A percentile compares a stretch with the other conserved stretches of the same genome.
Evolutionary conservation across 768 basidiomycete genomes (phyloP).

Genomic region (Kwoniella newhampshirensis): DNA sequence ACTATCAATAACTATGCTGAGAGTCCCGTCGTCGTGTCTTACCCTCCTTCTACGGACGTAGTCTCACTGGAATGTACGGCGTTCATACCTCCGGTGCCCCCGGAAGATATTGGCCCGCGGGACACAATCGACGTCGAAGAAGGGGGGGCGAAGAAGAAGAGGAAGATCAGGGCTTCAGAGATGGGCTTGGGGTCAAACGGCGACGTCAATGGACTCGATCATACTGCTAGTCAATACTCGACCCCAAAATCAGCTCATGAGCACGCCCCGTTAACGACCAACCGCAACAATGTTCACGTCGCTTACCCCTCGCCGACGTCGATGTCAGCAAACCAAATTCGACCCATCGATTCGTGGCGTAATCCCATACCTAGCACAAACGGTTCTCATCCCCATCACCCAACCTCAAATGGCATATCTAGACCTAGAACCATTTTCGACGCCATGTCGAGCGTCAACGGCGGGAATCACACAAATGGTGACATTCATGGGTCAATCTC

Average conservation of each 20-base stretch:
- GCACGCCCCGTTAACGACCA: neutral
- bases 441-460: too few species aligned
- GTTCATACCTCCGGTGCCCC: slow-evolving; percentile 30
- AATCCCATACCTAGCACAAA: too few species aligned
- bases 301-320: neutral
- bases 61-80: slow-evolving; percentile 27
- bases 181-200: neutral
- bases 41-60: slow-evolving; percentile 10
- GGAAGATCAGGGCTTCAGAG: slow-evolving; percentile 13
- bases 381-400: too few species aligned
- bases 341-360: neutral
- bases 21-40: slow-evolving; percentile 14
- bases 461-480: too few species aligned
- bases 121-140: slow-evolving; percentile 4
- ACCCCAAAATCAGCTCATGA: neutral
- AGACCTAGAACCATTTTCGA: too few species aligned
- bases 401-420: too few species aligned
- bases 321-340: neutral
- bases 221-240: neutral
- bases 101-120: slow-evolving; percentile 17
- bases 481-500: too few species aligned
- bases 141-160: slow-evolving; percentile 5
- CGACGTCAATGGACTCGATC: too few species aligned
- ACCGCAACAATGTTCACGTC: neutral
- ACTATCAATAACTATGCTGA: slow-evolving; percentile 28